phyloP scores from a whole-genome alignment of 1,284 basidiomycete species.

The Volvariella surrecta region DNA sequence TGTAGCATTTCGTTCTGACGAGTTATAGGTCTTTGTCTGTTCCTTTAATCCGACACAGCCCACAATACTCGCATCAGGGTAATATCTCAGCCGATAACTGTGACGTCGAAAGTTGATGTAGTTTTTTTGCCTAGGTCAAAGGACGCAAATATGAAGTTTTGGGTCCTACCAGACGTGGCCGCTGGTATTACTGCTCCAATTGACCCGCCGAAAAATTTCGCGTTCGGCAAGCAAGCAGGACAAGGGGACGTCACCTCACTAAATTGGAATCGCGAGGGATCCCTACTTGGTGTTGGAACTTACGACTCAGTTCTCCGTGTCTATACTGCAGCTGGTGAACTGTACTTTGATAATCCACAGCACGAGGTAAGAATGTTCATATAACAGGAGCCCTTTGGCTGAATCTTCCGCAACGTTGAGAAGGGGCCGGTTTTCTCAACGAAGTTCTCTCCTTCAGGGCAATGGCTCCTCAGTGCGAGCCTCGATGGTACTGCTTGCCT shows the following conservation, averaged over 20 bases:
- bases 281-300: constrained; percentile 66
- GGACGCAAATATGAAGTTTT: constrained; percentile 69
- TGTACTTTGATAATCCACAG: constrained; percentile 51
- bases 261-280: constrained; percentile 66
- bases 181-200: constrained; percentile 23
- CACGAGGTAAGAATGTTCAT: constrained; percentile 55
- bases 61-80: constrained; percentile 69
- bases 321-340: constrained; percentile 43
- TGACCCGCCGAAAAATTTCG: constrained; percentile 35
- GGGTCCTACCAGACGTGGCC: constrained; percentile 50
- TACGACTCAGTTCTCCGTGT: constrained; percentile 66
- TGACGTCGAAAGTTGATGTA: no score
- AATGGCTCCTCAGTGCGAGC: constrained; percentile 64
- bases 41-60: constrained; percentile 68
- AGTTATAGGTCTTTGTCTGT: constrained; percentile 67
- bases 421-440: constrained; percentile 74
- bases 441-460: constrained; percentile 61
- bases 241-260: constrained; percentile 61
- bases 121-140: constrained; percentile 44
- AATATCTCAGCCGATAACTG: no score
- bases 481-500: constrained; percentile 68
- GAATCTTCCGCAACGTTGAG: constrained; percentile 14
- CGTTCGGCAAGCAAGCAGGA: constrained; percentile 37
- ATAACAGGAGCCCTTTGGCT: not conserved
- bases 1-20: no score